phyloP scores from a whole-genome alignment of 148 eudicot genomes.

The Cornus suecica region DNA sequence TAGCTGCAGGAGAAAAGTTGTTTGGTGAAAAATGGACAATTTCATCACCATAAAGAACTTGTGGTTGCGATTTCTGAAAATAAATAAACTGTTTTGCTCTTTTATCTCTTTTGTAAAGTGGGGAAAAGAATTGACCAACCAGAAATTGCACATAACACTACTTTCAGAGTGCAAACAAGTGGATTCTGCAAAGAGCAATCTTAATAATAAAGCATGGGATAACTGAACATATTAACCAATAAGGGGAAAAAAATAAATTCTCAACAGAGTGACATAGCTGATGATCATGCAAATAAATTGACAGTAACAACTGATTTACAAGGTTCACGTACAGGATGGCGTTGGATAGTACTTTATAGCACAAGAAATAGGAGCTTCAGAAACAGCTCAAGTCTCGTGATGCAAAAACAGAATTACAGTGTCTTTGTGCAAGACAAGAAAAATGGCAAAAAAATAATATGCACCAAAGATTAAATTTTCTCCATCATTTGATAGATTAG shows the following conservation, averaged over 20 bases:
- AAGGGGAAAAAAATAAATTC: background rate
- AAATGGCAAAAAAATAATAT: background rate
- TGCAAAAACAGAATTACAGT: background rate
- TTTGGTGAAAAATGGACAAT: constrained; percentile 3
- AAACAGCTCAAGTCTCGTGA: background rate
- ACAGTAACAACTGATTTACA: background rate
- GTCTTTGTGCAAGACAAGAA: background rate
- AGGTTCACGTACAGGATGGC: background rate
- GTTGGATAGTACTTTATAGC: background rate
- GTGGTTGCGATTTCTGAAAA: background rate
- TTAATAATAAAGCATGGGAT: background rate
- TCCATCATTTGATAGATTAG: background rate
- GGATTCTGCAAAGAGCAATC: background rate
- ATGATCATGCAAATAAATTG: background rate
- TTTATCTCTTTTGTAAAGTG: too few species aligned
- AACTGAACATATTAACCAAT: background rate
- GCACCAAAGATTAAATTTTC: background rate
- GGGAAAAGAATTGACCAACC: too few species aligned
- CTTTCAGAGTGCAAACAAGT: background rate
- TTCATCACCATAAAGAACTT: constrained; percentile 2
- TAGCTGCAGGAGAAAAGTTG: constrained; percentile 47
- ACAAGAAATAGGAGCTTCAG: constrained; percentile 4
- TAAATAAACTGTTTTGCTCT: background rate
- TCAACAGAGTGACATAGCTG: background rate
- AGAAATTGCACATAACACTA: background rate